These are phyloP conservation scores for Cercophora samala DNA, from an alignment of 495 filamentous ascomycete species.

Conservation along the genomic window DNA sequence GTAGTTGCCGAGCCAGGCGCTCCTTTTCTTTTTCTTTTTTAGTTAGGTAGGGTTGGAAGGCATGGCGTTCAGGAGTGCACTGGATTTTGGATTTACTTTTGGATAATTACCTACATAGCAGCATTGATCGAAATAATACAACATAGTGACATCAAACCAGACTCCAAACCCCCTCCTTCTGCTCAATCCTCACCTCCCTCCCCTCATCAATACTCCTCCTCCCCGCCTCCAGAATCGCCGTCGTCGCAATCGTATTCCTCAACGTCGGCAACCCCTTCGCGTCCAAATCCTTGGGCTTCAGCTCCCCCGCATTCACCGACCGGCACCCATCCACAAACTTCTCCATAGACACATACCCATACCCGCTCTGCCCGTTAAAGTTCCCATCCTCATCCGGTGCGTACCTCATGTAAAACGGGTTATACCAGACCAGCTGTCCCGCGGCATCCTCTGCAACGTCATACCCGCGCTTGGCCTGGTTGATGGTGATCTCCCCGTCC, in stretches of 20 bases:
- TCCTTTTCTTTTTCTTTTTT: no score
- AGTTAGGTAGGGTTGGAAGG: no score
- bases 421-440: conserved; percentile 71
- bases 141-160: neutral
- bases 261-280: conserved; percentile 77
- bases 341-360: conserved; percentile 91
- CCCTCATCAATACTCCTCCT: conserved; percentile 76
- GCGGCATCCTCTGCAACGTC: conserved; percentile 82
- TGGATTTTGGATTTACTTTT: no score
- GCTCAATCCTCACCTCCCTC: conserved; percentile 67
- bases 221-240: conserved; percentile 86
- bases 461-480: conserved; percentile 93
- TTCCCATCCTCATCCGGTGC: conserved; percentile 94
- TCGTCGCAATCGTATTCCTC: conserved; percentile 84
- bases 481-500: conserved; percentile 79
- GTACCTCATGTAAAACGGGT: conserved; percentile 97
- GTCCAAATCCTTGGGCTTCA: conserved; percentile 72
- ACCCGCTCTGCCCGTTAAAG: conserved; percentile 85
- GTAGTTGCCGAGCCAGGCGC: no score
- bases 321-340: conserved; percentile 91
- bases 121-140: no score
- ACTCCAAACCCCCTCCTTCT: conserved; percentile 61
- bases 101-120: no score
- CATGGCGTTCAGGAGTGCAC: no score
- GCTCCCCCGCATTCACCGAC: conserved; percentile 66